phyloP scores from a whole-genome alignment of 352 stramenopile species.

The Plasmopara viticola region DNA sequence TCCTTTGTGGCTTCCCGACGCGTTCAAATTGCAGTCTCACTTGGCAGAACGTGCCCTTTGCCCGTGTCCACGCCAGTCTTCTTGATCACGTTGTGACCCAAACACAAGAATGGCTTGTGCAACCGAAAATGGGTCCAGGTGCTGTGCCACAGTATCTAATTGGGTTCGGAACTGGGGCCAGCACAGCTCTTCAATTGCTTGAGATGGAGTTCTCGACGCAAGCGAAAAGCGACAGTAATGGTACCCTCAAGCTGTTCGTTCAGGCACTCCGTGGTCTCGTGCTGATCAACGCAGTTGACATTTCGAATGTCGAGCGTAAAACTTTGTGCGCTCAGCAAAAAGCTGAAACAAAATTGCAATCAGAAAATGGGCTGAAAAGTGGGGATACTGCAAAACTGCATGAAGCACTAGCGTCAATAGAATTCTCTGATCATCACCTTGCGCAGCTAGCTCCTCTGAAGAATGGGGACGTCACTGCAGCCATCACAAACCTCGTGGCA shows the following conservation, averaged over 20 bases:
- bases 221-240: conserved; percentile 9
- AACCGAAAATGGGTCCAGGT: conserved; percentile 59
- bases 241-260: conserved; percentile 34
- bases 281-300: conserved; percentile 43
- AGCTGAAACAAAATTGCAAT: conserved; percentile 6
- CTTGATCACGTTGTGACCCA: conserved; percentile 43
- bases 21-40: conserved; percentile 25
- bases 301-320: conserved; percentile 21
- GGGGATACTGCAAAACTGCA: conserved; percentile 34
- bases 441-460: conserved; percentile 44
- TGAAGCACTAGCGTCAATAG: conserved; percentile 31
- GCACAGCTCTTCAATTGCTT: conserved; percentile 44
- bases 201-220: conserved; percentile 36
- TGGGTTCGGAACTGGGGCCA: conserved; percentile 51
- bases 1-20: conserved; percentile 55
- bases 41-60: conserved; percentile 49
- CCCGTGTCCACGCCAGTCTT: conserved; percentile 38
- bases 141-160: conserved; percentile 62
- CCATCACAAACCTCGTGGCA: conserved; percentile 26
- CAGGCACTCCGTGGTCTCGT: conserved; percentile 43
- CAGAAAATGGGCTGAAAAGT: background rate
- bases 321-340: conserved; percentile 19
- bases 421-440: conserved; percentile 66
- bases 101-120: conserved; percentile 62
- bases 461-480: conserved; percentile 21